phyloP scores from a whole-genome alignment of 306 rosid species.

The Begonia loranthoides region DNA sequence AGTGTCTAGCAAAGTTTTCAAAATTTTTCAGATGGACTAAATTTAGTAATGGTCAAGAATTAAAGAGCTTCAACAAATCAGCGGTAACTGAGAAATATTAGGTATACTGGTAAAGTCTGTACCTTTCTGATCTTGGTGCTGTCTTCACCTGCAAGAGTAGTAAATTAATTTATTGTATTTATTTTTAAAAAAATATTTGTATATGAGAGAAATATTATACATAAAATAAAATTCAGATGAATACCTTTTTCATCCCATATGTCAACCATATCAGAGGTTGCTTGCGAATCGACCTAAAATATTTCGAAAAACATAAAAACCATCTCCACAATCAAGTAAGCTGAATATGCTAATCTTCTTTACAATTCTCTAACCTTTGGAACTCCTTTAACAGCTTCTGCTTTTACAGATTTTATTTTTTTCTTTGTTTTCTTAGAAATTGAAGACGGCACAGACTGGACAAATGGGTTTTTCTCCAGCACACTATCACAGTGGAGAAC shows the following conservation, averaged over 20 bases:
- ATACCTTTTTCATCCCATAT: slow-evolving; percentile 61
- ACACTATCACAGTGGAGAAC: slow-evolving; percentile 59
- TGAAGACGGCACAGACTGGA: slow-evolving; percentile 61
- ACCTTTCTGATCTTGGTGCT: slow-evolving; percentile 44
- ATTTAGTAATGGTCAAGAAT: too few relatives aligned
- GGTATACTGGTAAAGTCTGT: neutral
- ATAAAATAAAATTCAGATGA: neutral
- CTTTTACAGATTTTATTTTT: slow-evolving; percentile 18
- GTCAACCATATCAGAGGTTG: slow-evolving; percentile 33
- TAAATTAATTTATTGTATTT: slow-evolving; percentile 6
- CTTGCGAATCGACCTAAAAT: slow-evolving; percentile 27
- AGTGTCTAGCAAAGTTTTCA: too few relatives aligned
- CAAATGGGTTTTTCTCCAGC: slow-evolving; percentile 67
- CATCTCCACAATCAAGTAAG: slow-evolving; percentile 1
- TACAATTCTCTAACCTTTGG: slow-evolving; percentile 34
- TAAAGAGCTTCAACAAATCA: too few relatives aligned
- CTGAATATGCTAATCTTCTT: neutral
- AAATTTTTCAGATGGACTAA: too few relatives aligned
- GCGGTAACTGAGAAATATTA: too few relatives aligned
- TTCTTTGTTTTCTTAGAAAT: slow-evolving; percentile 43
- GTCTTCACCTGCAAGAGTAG: slow-evolving; percentile 27
- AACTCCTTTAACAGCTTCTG: slow-evolving; percentile 18
- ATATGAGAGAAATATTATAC: too few relatives aligned
- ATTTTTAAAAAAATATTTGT: neutral
- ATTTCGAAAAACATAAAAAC: slow-evolving; percentile 5